Base-by-base conservation (phyloP, 306 rosid species). In the Vicia faba region DNA sequence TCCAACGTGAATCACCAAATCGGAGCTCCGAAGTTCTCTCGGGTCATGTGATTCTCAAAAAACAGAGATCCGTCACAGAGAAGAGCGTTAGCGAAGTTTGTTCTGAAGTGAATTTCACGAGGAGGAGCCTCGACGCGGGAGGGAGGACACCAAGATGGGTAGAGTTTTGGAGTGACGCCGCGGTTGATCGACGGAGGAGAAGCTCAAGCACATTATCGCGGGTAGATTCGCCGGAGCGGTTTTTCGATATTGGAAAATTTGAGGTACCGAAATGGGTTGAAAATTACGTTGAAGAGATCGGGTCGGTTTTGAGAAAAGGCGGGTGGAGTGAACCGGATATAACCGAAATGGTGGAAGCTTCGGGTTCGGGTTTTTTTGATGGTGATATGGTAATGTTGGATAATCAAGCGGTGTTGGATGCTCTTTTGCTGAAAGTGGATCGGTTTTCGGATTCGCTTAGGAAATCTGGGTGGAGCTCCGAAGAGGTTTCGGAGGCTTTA, bases 391-490 rank as follows among this genome's bases (percentile, higher is more conserved):
- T 84, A 5, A 60, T 89, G 82, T 49, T 86, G 8, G 95, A 89
- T 23, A 89, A 85, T 70, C 92, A 87, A 61, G 88, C 88, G 12
- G 85, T 83, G 8, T 49, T 87, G 4, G 98, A 89, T 54, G 95
- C 89, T n/a, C 68, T 92, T 29, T 73, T 92, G 5, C 66, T 86
- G 8, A 89, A 89, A 80, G 83, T 86, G 46, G 93, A 84, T 35
- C 84, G 88, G 70, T 84, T 84, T 20, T 89, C 98, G 58, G 95
- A 86, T 2, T 75, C 80, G 38, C 89, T 92, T 18, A 81, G 91
- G 0, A 87, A 81, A 69, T 83, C 98, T 4, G 98, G 96, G 69
- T 92, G 98, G 98, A 92, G 96, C 96, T 83, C 98, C 65, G 96
- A 89, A 29, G 98, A 89, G 51, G 96, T 92, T 0, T 84, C 88